Conservation (phyloP, 225 moss, liverwort and hornwort species). For the Physcomitrium patens region DNA sequence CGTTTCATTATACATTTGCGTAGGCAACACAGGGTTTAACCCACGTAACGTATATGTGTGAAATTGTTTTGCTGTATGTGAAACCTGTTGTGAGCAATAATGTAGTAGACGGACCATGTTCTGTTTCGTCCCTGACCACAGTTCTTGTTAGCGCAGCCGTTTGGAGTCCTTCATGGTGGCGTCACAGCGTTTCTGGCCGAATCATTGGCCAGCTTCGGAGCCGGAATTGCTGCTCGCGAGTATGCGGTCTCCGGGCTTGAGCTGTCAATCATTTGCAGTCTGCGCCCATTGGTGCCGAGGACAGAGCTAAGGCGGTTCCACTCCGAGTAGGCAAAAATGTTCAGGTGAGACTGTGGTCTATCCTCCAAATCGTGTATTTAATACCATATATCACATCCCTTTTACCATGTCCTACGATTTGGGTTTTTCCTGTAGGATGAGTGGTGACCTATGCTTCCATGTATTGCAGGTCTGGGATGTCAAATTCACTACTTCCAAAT, state of each 20-base stretch:
- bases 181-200: conserved; percentile 55
- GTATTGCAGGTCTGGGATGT: too few species aligned
- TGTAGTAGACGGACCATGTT: not conserved
- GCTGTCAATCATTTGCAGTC: conserved; percentile 35
- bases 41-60: too few species aligned
- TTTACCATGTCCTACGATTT: too few species aligned
- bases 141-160: conserved; percentile 39
- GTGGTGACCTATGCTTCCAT: too few species aligned
- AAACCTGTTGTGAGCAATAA: not conserved
- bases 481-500: too few species aligned
- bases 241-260: conserved; percentile 48
- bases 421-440: too few species aligned
- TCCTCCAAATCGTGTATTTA: not conserved
- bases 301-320: conserved; percentile 46
- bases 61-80: too few species aligned
- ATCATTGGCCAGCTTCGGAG: conserved; percentile 48
- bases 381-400: too few species aligned
- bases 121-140: not conserved
- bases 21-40: too few species aligned
- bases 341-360: conserved; percentile 50
- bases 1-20: too few species aligned
- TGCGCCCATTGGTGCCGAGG: conserved; percentile 41
- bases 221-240: conserved; percentile 45
- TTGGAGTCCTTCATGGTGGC: conserved; percentile 58
- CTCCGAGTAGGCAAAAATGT: conserved; percentile 68